Evolutionary conservation across 106 monocot species (phyloP), one percentile per base, ranked within the genome.

Genomic region (Ottelia alismoides): DNA sequence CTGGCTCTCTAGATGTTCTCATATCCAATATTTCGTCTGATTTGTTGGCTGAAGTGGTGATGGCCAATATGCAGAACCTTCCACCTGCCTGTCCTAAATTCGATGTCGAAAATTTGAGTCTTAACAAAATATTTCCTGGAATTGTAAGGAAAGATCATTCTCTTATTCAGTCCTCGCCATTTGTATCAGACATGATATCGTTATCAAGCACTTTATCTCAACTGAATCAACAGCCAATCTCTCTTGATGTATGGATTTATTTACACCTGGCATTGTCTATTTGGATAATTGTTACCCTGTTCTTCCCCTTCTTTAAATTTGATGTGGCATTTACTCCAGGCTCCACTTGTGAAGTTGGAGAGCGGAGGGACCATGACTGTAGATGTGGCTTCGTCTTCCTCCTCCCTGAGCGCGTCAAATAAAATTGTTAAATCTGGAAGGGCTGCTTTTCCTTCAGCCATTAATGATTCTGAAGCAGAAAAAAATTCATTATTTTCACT

Each of bases 1-100:
- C 82, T 47, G 60, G 72, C 27, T 74, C 88, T n/a, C 60, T 96
- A 27, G 74, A 89, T 49, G 74, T 96, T 74, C 84, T 96, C 28
- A 75, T 78, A n/a, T 81, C 94, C 27, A 96, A 78, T 60, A 85
- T 89, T 40, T 82, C 94, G 19, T 76, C 84, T 53, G 94, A 96
- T 47, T 78, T 96, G 55, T 55, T 96, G 60, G 94, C 94, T 16
- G 88, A 96, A 53, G 81, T 96, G 27, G 94, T 96, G 28, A 67
- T 96, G 64, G 78, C 75, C 51, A 96, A 96, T 66, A 81, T 89
- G 76, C 64, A 52, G 16, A 52, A 96, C 66, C 75, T 96, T 45
- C 84, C 94, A 43, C 47, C 62, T 25, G 51, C 31, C 65, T 74
- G 60, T 62, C 84, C 78, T 63, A 68, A 69, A 59, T 58, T 16